Conservation (phyloP, 306 rosid species). For the Malus sieversii region DNA sequence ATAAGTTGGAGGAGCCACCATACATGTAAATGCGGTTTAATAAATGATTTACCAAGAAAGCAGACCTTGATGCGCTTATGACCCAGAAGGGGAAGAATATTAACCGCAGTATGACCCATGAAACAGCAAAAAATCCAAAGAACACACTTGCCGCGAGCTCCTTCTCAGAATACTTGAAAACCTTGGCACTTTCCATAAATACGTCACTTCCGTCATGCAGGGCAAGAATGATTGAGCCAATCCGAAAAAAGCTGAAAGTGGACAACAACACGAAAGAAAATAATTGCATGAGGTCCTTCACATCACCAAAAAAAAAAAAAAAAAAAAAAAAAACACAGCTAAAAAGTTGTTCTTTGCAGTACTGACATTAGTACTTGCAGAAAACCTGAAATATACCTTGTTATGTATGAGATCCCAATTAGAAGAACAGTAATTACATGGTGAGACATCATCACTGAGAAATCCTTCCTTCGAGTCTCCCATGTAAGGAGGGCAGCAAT, state of each 20-base stretch:
- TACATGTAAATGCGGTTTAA: slow-evolving; percentile 15
- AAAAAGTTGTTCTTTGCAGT: background rate
- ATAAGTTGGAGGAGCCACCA: slow-evolving; percentile 11
- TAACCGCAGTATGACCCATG: slow-evolving; percentile 83
- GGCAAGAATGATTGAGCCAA: slow-evolving; percentile 78
- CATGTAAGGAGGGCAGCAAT: slow-evolving; percentile 81
- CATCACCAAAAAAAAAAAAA: background rate
- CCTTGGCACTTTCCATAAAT: slow-evolving; percentile 95
- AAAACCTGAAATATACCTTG: slow-evolving; percentile 49
- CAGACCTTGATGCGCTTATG: slow-evolving; percentile 80
- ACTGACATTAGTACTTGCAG: background rate
- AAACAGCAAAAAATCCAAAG: slow-evolving; percentile 74
- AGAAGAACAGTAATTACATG: slow-evolving; percentile 76
- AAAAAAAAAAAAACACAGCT: background rate
- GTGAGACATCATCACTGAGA: slow-evolving; percentile 93
- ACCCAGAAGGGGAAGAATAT: slow-evolving; percentile 83
- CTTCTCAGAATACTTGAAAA: slow-evolving; percentile 85
- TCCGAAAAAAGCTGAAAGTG: slow-evolving; percentile 72
- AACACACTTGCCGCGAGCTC: slow-evolving; percentile 81
- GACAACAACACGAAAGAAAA: background rate
- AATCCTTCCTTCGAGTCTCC: slow-evolving; percentile 98
- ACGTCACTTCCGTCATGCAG: slow-evolving; percentile 94
- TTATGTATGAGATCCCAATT: slow-evolving; percentile 65
- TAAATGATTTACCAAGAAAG: slow-evolving; percentile 21
- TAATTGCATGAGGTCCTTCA: background rate